Evolutionary conservation across 1,139 yeast genomes (phyloP).

Genomic region (Wickerhamiella infanticola): DNA sequence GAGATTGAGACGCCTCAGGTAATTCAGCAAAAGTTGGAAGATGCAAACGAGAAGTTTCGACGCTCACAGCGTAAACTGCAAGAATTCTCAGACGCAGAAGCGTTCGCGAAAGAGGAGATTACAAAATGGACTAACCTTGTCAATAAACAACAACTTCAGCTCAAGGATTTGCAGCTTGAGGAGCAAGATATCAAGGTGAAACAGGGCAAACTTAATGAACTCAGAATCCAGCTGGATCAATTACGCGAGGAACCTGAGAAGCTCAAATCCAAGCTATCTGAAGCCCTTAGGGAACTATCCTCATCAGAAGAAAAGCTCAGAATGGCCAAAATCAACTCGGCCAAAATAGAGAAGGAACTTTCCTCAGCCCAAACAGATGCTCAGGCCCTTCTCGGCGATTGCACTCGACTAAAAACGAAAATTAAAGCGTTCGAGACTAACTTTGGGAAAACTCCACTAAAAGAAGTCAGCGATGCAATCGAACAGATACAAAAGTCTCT

Average conservation of each 20-base stretch:
- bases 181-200: conserved; percentile 10
- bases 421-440: conserved; percentile 5
- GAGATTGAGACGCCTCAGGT: conserved; percentile 3
- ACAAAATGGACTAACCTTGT: background rate
- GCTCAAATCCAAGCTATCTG: background rate
- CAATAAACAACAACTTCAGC: conserved; percentile 6
- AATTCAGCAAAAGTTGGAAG: conserved; percentile 7
- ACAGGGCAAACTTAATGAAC: conserved; percentile 5
- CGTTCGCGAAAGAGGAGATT: conserved; percentile 5
- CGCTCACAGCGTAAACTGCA: conserved; percentile 12
- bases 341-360: conserved; percentile 6
- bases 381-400: background rate
- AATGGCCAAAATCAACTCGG: background rate
- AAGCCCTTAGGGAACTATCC: background rate
- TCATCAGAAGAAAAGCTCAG: background rate
- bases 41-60: conserved; percentile 11
- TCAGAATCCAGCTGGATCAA: conserved; percentile 6
- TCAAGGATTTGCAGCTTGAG: conserved; percentile 7
- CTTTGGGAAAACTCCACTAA: conserved; percentile 8
- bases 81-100: conserved; percentile 9
- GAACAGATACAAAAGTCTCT: background rate
- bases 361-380: conserved; percentile 3
- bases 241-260: background rate
- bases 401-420: conserved; percentile 4
- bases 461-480: background rate